Base-by-base conservation (phyloP, 805 yeast genomes). In the Lachancea kluyveri region DNA sequence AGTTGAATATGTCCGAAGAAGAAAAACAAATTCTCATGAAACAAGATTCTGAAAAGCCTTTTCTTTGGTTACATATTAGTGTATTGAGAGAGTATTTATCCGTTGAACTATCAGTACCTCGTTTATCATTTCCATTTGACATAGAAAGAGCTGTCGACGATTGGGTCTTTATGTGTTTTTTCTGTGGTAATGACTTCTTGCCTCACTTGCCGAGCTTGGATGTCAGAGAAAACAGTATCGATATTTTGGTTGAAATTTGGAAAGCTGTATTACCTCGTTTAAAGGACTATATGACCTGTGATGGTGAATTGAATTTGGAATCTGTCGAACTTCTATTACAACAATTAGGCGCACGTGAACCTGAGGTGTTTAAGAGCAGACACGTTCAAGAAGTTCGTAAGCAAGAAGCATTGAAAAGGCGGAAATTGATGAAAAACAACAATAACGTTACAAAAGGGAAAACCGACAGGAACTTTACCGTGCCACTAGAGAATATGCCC, bases 101-200 rank as follows among this genome's bases (percentile, higher is more conserved):
- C 33, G 74, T 82, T 9, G 99, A 92, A 59, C 67, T 92, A 29
- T 67, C 65, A 35, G 74, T 82, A 17, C 84, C 87, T 3, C 68
- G 78, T 23, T 52, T 80, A 12, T 72, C 85, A 2, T 79, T 83
- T 50, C 70, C 75, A 13, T 87, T 80, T 60, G 96, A 92, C 54
- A 58, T 88, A 33, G 99, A 92, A 61, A 69, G 98, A 37, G 96
- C 97, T 2, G 79, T 92, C 40, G 99, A 92, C 54, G 99, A 92
- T 60, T 92, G 98, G 98, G 86, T 92, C 10, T 92, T 92, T 46
- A 81, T 92, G 88, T 90, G 97, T 70, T 92, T 92, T 65, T 92
- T 92, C 54, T 94, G 90, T 42, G 99, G 99, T 59, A 92, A 92
- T 54, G 99, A 92, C 74, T 92, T 92, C 69, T 65, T 92, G 49